Evolutionary conservation across 169 alveolate species (phyloP).

Genomic region (Plasmodium reichenowi): DNA sequence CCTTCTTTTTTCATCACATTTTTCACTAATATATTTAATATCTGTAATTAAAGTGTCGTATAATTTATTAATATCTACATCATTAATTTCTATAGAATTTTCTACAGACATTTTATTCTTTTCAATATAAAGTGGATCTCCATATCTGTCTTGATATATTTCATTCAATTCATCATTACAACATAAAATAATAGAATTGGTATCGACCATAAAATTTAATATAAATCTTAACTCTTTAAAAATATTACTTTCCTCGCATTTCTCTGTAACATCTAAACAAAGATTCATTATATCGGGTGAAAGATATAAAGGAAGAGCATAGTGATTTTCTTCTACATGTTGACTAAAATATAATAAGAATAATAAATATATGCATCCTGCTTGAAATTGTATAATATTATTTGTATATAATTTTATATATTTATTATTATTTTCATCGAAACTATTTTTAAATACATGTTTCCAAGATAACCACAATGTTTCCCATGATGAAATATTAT

Average conservation of each 20-base stretch:
- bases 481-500: slow-evolving; percentile 46
- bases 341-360: slow-evolving; percentile 67
- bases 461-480: slow-evolving; percentile 73
- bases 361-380: slow-evolving; percentile 64
- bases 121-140: slow-evolving; percentile 58
- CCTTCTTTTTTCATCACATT: slow-evolving; percentile 37
- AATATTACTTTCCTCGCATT: slow-evolving; percentile 41
- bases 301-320: slow-evolving; percentile 43
- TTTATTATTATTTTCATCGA: slow-evolving; percentile 35
- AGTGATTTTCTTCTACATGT: slow-evolving; percentile 42
- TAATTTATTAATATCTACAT: slow-evolving; percentile 19
- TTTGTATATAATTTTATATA: slow-evolving; percentile 16
- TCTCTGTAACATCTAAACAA: slow-evolving; percentile 43
- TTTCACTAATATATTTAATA: slow-evolving; percentile 28
- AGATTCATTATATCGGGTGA: slow-evolving; percentile 24
- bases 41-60: slow-evolving; percentile 22
- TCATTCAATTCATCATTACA: slow-evolving; percentile 39
- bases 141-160: slow-evolving; percentile 67
- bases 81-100: slow-evolving; percentile 36
- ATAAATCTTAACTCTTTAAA: slow-evolving; percentile 45
- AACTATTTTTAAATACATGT: slow-evolving; percentile 37
- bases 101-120: slow-evolving; percentile 49
- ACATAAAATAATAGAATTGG: slow-evolving; percentile 58
- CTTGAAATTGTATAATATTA: slow-evolving; percentile 33
- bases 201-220: slow-evolving; percentile 66